Evolutionary conservation across 2,329 filamentous ascomycete genomes (phyloP).

Genomic region (Berkeleyomyces rouxiae): DNA sequence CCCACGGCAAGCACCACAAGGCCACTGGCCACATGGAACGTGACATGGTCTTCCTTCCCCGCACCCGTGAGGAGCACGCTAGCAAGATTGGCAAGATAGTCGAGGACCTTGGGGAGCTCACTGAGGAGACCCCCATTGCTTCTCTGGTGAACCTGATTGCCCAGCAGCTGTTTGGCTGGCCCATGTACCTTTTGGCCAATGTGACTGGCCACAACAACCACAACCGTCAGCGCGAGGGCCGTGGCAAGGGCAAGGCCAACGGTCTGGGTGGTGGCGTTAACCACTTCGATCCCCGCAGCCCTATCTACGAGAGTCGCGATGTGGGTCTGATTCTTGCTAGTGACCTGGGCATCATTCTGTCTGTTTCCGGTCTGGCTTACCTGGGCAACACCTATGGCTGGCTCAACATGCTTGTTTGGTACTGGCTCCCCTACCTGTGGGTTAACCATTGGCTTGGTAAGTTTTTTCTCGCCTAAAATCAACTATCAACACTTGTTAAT

Average conservation of each 20-base stretch:
- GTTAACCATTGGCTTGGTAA: conserved; percentile 97
- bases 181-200: conserved; percentile 77
- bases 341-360: conserved; percentile 62
- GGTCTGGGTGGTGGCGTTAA: conserved; percentile 69
- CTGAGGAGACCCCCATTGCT: conserved; percentile 83
- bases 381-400: conserved; percentile 68
- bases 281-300: conserved; percentile 81
- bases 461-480: conserved; percentile 22
- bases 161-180: conserved; percentile 90
- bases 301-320: conserved; percentile 82
- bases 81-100: conserved; percentile 53
- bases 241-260: conserved; percentile 82
- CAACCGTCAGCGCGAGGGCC: conserved; percentile 77
- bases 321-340: conserved; percentile 73
- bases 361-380: conserved; percentile 42
- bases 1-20: conserved; percentile 99
- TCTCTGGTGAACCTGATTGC: conserved; percentile 57
- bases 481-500: not conserved
- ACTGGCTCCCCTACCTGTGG: conserved; percentile 88
- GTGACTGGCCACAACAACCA: conserved; percentile 95
- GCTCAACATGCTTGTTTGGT: conserved; percentile 83
- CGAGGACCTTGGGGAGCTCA: conserved; percentile 75
- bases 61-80: conserved; percentile 70
- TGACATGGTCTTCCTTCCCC: conserved; percentile 98
- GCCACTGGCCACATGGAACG: conserved; percentile 92